These are phyloP conservation scores for Globisporangium parvum DNA, from an alignment of 352 stramenopile species.

Conservation along the genomic window DNA sequence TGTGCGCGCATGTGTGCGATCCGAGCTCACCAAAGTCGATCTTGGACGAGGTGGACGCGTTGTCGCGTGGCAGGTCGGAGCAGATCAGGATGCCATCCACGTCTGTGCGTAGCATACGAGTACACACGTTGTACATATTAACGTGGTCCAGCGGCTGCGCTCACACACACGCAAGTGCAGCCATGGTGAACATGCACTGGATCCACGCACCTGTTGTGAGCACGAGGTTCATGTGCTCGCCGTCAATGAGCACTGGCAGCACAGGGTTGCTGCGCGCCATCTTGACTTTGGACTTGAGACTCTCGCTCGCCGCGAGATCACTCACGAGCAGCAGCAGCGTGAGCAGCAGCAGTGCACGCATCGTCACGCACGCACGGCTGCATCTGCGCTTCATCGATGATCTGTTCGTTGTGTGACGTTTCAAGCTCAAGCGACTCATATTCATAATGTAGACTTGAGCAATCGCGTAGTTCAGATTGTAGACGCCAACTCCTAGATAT, in stretches of 20 bases:
- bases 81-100: conserved; percentile 34
- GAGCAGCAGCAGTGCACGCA: not conserved
- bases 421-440: too few species aligned
- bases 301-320: not conserved
- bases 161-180: not conserved
- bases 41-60: conserved; percentile 1
- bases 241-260: conserved; percentile 25
- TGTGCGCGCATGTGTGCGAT: not conserved
- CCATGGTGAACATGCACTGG: not conserved
- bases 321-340: not conserved
- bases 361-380: too few species aligned
- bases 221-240: conserved; percentile 25
- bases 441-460: too few species aligned
- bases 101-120: conserved; percentile 11
- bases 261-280: conserved; percentile 38
- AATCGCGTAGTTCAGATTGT: too few species aligned
- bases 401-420: too few species aligned
- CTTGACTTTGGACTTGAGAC: conserved; percentile 21
- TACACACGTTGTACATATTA: too few species aligned
- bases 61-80: conserved; percentile 15
- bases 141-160: too few species aligned
- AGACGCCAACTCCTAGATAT: too few species aligned
- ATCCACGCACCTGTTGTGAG: conserved; percentile 27
- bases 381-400: too few species aligned
- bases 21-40: conserved; percentile 31